Evolutionary conservation across 108 stramenopile species (phyloP), one percentile per base, ranked within the genome.

Genomic region (Conticribra weissflogii): DNA sequence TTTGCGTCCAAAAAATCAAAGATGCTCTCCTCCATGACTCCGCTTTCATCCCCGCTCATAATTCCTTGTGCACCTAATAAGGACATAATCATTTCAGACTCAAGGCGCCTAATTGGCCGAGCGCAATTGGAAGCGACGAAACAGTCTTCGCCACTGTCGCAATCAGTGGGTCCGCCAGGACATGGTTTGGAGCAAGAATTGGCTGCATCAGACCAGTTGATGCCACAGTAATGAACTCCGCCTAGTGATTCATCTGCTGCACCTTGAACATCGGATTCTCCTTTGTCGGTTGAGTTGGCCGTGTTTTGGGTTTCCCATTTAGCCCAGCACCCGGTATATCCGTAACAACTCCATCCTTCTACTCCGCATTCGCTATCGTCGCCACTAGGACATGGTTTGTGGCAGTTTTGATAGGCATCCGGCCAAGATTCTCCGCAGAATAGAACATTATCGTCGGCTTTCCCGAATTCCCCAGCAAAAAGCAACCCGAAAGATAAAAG

Each of bases 111-210:
- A 9, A 51, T 14, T 3, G 50, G 50, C 18, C 16, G 12, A 16
- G 12, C 50, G 50, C 50, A 51, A 51, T 51, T 51, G 16, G 50
- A 18, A 18, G 50, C 50, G 50, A 18, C 18, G 16, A 51, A 51
- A 18, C 50, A 51, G 3, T 5, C 16, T 21, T 51, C 17, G 16
- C 50, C 50, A 18, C 18, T 51, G 16, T 9, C 4, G 50, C 50
- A 51, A 14, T 51, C 50, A 18, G 19, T n/a, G n/a, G n/a, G 12
- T 21, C 18, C 19, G 50, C 17, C 4, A 16, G 50, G 19, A 18
- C 50, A 51, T 9, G 50, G 50, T 14, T 9, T 14, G 50, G 50
- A 51, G 19, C 50, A 51, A 18, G 50, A 51, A 18, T 18, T 3
- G 9, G 16, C 4, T 3, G 50, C 50, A 18, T 9, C 18, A 18